phyloP scores from a whole-genome alignment of 2,329 filamentous ascomycete genomes.

The Gremmenia infestans region DNA sequence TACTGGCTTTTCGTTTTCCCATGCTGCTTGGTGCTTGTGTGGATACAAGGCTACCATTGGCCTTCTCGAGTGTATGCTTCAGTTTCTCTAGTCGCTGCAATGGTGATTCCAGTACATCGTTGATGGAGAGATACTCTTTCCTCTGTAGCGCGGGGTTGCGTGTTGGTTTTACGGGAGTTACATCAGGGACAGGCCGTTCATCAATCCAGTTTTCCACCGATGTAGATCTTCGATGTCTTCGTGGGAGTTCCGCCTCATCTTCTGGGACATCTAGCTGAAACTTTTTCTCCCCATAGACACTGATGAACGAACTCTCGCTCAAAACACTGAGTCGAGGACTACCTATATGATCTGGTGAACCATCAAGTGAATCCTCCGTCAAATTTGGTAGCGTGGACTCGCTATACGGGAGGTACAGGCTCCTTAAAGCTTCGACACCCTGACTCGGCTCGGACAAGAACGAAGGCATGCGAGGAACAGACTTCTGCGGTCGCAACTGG shows the following conservation, averaged over 20 bases:
- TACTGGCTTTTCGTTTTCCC: slow-evolving; percentile 10
- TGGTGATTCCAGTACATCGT: slow-evolving; percentile 45
- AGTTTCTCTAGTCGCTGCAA: slow-evolving; percentile 46
- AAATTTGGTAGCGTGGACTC: slow-evolving; percentile 46
- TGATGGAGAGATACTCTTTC: slow-evolving; percentile 41
- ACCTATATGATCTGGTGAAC: slow-evolving; percentile 31
- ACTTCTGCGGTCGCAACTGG: slow-evolving; percentile 3
- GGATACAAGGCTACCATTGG: slow-evolving; percentile 11
- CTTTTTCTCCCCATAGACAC: slow-evolving; percentile 52
- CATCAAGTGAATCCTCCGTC: slow-evolving; percentile 35
- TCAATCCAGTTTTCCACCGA: slow-evolving; percentile 32
- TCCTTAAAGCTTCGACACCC: slow-evolving; percentile 56
- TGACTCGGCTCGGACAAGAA: slow-evolving; percentile 57
- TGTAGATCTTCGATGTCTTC: slow-evolving; percentile 18
- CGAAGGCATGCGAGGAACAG: slow-evolving; percentile 55
- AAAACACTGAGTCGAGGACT: slow-evolving; percentile 60
- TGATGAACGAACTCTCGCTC: slow-evolving; percentile 63
- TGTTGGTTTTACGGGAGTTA: slow-evolving; percentile 8
- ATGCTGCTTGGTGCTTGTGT: slow-evolving; percentile 5
- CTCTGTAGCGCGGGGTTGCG: slow-evolving; percentile 11
- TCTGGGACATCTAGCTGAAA: slow-evolving; percentile 14
- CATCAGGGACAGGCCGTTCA: slow-evolving; percentile 18
- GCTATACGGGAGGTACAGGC: slow-evolving; percentile 49
- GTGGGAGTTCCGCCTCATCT: slow-evolving; percentile 11
- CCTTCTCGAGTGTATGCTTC: slow-evolving; percentile 26